These are phyloP conservation scores for Penstemon davidsonii DNA, from an alignment of 257 asterid species.

Conservation along the genomic window DNA sequence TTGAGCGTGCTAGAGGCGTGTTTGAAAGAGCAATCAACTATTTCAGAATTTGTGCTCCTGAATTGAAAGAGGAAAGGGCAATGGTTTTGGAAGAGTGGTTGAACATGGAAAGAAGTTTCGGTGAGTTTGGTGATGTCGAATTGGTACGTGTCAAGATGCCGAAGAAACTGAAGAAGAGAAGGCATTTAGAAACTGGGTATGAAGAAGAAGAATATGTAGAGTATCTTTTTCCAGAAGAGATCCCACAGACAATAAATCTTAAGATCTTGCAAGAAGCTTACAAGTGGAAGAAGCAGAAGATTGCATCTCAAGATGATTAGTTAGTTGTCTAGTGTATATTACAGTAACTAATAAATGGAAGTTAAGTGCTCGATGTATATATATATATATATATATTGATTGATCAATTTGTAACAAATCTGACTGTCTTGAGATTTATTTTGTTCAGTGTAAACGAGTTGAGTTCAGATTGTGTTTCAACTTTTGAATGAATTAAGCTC, in stretches of 20 bases:
- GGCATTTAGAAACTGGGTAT: constrained; percentile 78
- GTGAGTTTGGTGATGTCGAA: constrained; percentile 73
- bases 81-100: constrained; percentile 93
- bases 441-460: no score
- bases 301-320: constrained; percentile 53
- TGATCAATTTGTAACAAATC: no score
- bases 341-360: no score
- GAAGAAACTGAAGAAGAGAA: constrained; percentile 88
- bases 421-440: no score
- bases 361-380: no score
- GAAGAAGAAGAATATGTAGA: constrained; percentile 71
- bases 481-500: no score
- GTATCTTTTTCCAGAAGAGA: constrained; percentile 90
- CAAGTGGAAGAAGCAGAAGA: constrained; percentile 87
- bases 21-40: constrained; percentile 76
- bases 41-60: constrained; percentile 74
- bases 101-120: constrained; percentile 68
- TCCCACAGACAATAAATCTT: constrained; percentile 55
- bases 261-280: constrained; percentile 89
- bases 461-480: no score
- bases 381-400: no score
- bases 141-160: constrained; percentile 75
- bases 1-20: constrained; percentile 81
- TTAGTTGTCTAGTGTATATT: no score
- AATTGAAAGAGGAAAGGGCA: constrained; percentile 87